Conservation (phyloP, 306 rosid species). For the Cicer bijugum region DNA sequence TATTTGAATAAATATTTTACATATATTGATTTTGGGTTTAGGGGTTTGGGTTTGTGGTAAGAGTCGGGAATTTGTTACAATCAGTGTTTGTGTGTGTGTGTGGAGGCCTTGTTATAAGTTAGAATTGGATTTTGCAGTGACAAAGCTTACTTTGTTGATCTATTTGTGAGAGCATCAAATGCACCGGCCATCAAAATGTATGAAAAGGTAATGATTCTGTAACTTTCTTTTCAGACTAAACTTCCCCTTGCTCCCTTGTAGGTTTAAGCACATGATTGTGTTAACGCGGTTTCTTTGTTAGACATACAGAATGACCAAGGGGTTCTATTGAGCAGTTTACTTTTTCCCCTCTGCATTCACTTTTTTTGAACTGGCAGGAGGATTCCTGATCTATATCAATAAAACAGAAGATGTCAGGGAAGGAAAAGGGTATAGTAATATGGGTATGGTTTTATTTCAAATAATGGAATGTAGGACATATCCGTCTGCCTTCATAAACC, state of each 20-base stretch:
- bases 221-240: conserved; percentile 1
- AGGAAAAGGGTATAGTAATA: conserved; percentile 13
- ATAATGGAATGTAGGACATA: conserved; percentile 23
- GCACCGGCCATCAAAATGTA: conserved; percentile 98
- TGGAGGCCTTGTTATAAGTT: conserved; percentile 33
- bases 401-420: not conserved
- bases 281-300: conserved; percentile 21
- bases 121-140: conserved; percentile 62
- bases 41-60: not conserved
- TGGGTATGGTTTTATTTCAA: not conserved
- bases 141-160: conserved; percentile 92
- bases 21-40: not conserved
- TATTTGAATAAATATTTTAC: not conserved
- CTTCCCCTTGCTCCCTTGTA: conserved; percentile 7
- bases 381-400: conserved; percentile 16
- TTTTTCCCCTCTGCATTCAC: conserved; percentile 2
- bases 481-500: not conserved
- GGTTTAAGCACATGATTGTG: conserved; percentile 14
- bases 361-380: conserved; percentile 16
- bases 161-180: conserved; percentile 96
- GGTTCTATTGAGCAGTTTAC: not conserved
- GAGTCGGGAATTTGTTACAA: not conserved
- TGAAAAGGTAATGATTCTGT: conserved; percentile 70
- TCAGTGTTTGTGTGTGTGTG: not conserved
- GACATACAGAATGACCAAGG: conserved; percentile 9